Evolutionary conservation across 2,329 filamentous ascomycete species (phyloP).

Genomic region (Fusarium sp.): DNA sequence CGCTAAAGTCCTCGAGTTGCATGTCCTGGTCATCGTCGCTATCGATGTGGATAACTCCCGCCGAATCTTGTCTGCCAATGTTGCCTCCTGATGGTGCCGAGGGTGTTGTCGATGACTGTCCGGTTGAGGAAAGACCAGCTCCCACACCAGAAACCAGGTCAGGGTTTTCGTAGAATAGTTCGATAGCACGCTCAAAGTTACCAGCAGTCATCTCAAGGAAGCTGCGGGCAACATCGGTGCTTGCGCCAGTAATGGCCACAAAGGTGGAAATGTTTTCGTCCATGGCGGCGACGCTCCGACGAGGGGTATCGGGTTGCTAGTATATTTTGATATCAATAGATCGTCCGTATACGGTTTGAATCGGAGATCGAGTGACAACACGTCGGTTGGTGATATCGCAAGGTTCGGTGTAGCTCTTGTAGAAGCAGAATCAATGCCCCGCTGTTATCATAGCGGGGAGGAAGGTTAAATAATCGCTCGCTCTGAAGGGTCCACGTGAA

Average conservation of each 20-base stretch:
- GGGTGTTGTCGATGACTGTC: constrained; percentile 7
- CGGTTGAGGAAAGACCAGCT: constrained; percentile 48
- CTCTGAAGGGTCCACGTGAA: background rate
- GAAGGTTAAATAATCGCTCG: background rate
- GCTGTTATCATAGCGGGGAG: constrained; percentile 35
- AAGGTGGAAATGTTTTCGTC: constrained; percentile 83
- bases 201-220: constrained; percentile 88
- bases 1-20: constrained; percentile 55
- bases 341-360: background rate
- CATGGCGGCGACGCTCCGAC: constrained; percentile 58
- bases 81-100: constrained; percentile 47
- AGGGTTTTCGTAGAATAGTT: constrained; percentile 90
- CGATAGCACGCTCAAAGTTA: constrained; percentile 86
- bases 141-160: constrained; percentile 66
- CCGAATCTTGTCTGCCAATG: constrained; percentile 51
- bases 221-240: constrained; percentile 78
- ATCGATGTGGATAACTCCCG: constrained; percentile 71
- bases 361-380: background rate
- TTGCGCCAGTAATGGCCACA: constrained; percentile 81
- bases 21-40: constrained; percentile 57
- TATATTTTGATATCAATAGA: background rate
- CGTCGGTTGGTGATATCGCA: constrained; percentile 13
- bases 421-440: constrained; percentile 34
- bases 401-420: constrained; percentile 36
- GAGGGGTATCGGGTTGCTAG: background rate